These are phyloP conservation scores for Colletotrichum ledebouriae DNA, from an alignment of 2,329 filamentous ascomycete species.

Conservation along the genomic window DNA sequence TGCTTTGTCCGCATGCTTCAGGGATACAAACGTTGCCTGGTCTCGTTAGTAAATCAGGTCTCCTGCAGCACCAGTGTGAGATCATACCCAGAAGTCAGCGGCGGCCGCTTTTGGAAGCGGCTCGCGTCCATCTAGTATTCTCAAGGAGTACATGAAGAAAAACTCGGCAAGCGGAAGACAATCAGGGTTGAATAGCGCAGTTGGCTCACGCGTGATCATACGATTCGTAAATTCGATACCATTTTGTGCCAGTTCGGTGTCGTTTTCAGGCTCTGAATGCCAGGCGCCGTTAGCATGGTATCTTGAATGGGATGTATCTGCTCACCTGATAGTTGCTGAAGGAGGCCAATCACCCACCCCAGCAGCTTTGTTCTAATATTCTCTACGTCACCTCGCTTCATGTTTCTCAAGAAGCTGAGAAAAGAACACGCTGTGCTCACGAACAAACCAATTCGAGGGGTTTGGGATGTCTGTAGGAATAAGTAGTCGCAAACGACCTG, in stretches of 20 bases:
- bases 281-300: slow-evolving; percentile 35
- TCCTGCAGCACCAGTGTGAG: not conserved
- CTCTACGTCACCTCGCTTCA: slow-evolving; percentile 58
- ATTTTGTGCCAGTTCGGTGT: slow-evolving; percentile 79
- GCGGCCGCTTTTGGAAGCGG: slow-evolving; percentile 81
- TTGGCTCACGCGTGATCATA: slow-evolving; percentile 71
- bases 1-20: slow-evolving; percentile 58
- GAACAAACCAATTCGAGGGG: slow-evolving; percentile 75
- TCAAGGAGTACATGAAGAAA: slow-evolving; percentile 79
- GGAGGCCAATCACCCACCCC: slow-evolving; percentile 72
- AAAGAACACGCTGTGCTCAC: slow-evolving; percentile 81
- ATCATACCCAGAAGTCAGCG: slow-evolving; percentile 79
- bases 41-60: slow-evolving; percentile 8
- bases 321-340: slow-evolving; percentile 73
- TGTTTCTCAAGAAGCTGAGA: slow-evolving; percentile 69
- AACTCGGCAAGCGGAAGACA: slow-evolving; percentile 70
- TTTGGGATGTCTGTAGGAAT: slow-evolving; percentile 68
- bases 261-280: slow-evolving; percentile 67
- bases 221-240: slow-evolving; percentile 79
- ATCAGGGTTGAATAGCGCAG: slow-evolving; percentile 71
- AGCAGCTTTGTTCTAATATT: slow-evolving; percentile 66
- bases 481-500: slow-evolving; percentile 77
- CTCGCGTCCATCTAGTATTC: slow-evolving; percentile 78
- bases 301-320: not conserved
- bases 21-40: slow-evolving; percentile 66